Base-by-base conservation (phyloP, 352 stramenopile species). In the Thalassiosira hispida region DNA sequence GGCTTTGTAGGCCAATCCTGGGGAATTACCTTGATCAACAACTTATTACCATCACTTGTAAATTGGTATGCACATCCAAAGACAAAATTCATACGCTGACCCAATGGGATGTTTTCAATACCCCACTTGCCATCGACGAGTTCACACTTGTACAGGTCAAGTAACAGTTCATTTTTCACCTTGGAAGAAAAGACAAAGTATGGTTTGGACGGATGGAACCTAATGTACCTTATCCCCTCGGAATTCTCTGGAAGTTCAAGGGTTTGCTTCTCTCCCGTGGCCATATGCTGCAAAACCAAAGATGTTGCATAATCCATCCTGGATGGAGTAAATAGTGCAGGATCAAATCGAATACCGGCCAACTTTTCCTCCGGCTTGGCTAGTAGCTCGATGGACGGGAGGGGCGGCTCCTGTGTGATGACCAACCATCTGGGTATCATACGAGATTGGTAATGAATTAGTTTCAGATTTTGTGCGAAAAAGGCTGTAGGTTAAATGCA, bases 151-250 rank as follows among this genome's bases (percentile, higher is more conserved):
- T 77, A 79, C 56, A 84, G 66, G 52, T 84, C 77, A 9, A 84
- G 52, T 4, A 44, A 16, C 46, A 25, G 14, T 46, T 80, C 70
- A 62, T 84, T 53, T 27, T 61, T 72, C 3, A 84, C 77, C 57
- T 84, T 84, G 23, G 56, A 72, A 9, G 29, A 51, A 69, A 77
- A 84, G 3, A 84, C 77, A 62, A 84, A 84, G 12, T 67, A 60
- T 0, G 52, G 16, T 40, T 60, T 62, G 18, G 22, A 33, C 0
- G 77, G 77, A 55, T 80, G 64, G 38, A 84, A 84, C 23, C 38
- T 2, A 40, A 80, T 63, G 35, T 84, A 84, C 3, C 77, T 35
- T 40, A 84, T 80, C 0, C 77, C 77, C 70, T 84, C 77, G 3
- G 29, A 70, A 65, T 80, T 67, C 0, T 51, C 18, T 1, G 77